These are phyloP conservation scores for Saturnispora sanitii DNA, from an alignment of 805 yeast genomes.

Conservation along the genomic window DNA sequence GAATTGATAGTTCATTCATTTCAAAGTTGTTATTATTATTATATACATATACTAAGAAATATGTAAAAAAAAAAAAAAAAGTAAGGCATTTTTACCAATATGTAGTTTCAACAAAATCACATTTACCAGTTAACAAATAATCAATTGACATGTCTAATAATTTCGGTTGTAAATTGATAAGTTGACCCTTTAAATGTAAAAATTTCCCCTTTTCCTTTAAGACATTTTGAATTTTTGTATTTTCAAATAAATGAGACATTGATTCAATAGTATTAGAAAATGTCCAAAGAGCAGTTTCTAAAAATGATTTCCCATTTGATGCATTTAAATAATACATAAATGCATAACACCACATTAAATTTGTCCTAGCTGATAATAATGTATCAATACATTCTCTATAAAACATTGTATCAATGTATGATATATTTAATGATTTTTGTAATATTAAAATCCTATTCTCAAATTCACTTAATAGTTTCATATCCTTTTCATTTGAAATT, in stretches of 20 bases:
- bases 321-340: conserved; percentile 55
- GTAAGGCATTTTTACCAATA: conserved; percentile 1
- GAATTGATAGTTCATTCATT: not conserved
- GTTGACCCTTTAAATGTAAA: conserved; percentile 17
- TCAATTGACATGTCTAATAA: conserved; percentile 21
- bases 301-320: conserved; percentile 44
- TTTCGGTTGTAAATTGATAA: conserved; percentile 15
- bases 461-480: conserved; percentile 49
- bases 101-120: conserved; percentile 5
- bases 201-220: conserved; percentile 20
- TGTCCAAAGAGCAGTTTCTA: conserved; percentile 35
- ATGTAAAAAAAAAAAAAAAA: no score
- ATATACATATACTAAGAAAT: not conserved
- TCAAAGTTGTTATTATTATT: not conserved
- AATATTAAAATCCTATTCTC: conserved; percentile 52
- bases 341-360: conserved; percentile 87
- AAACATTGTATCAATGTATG: conserved; percentile 87
- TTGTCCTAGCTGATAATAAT: conserved; percentile 58
- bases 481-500: conserved; percentile 64
- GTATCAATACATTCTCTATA: conserved; percentile 61
- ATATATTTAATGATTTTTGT: conserved; percentile 53
- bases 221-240: conserved; percentile 22
- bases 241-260: conserved; percentile 28
- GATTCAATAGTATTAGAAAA: conserved; percentile 23
- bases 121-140: conserved; percentile 11